A percentile compares a stretch with the other conserved stretches of the same genome.
Conservation (phyloP, 2,329 filamentous ascomycete species). For the Penicillium sp. region DNA sequence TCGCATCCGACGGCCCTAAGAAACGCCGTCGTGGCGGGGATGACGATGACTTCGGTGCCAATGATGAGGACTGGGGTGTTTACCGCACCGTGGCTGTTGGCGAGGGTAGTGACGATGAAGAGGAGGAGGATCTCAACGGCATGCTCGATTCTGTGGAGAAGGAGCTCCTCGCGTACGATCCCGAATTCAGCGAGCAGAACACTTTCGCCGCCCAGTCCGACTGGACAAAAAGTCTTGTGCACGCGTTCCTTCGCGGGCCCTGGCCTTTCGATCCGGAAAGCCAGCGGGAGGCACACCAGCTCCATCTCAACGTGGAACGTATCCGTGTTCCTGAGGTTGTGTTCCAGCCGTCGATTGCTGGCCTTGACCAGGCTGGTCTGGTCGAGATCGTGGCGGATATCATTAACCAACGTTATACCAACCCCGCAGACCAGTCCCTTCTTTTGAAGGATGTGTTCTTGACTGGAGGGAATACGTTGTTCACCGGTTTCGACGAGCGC, state of each 20-base stretch:
- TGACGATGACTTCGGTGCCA: constrained; percentile 93
- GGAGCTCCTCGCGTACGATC: constrained; percentile 82
- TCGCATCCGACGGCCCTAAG: constrained; percentile 81
- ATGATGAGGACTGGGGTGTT: constrained; percentile 97
- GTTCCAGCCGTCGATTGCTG: constrained; percentile 88
- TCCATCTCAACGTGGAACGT: constrained; percentile 94
- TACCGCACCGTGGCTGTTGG: constrained; percentile 90
- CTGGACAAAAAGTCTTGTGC: constrained; percentile 88
- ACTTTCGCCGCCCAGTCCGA: constrained; percentile 89
- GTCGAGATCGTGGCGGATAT: constrained; percentile 91
- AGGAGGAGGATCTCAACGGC: constrained; percentile 80
- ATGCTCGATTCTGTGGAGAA: constrained; percentile 74
- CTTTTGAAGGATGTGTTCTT: constrained; percentile 86
- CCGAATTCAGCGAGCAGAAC: constrained; percentile 84
- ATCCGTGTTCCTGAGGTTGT: constrained; percentile 91
- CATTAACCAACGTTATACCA: constrained; percentile 71
- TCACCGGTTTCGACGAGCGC: constrained; percentile 81
- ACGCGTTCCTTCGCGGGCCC: constrained; percentile 85
- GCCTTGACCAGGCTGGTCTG: constrained; percentile 88
- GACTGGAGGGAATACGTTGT: constrained; percentile 88
- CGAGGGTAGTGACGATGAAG: constrained; percentile 75
- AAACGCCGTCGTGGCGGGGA: constrained; percentile 87
- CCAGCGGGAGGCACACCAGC: constrained; percentile 76
- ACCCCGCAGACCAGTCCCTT: constrained; percentile 57
- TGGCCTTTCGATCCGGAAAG: constrained; percentile 79